These are phyloP conservation scores for Boletus pseudo-olivaceus DNA, from an alignment of 768 basidiomycete genomes.

Conservation along the genomic window DNA sequence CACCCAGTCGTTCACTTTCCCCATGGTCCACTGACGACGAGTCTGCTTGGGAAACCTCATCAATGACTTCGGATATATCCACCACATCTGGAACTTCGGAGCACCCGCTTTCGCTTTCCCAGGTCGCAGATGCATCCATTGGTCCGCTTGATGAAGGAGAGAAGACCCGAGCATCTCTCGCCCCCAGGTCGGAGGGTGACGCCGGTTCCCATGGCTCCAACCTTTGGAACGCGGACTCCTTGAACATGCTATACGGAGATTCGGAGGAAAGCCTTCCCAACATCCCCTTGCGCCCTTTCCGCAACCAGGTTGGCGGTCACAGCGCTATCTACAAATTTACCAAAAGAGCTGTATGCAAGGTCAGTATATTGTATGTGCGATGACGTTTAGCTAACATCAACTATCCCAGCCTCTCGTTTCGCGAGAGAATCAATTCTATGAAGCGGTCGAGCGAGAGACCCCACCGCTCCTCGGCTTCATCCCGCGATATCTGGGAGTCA, in stretches of 20 bases:
- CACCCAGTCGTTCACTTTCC: conserved; percentile 36
- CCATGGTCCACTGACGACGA: conserved; percentile 79
- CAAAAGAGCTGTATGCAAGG: conserved; percentile 97
- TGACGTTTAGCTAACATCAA: conserved; percentile 11
- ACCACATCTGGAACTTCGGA: conserved; percentile 47
- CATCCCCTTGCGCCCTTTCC: conserved; percentile 91
- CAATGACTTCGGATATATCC: conserved; percentile 57
- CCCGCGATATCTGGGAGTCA: conserved; percentile 97
- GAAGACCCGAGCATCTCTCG: conserved; percentile 3
- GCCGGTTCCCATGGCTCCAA: neutral
- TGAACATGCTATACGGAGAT: conserved; percentile 41
- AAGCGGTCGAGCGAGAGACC: conserved; percentile 90
- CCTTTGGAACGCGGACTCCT: conserved; percentile 32
- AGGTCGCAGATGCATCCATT: conserved; percentile 18
- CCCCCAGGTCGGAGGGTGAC: conserved; percentile 19
- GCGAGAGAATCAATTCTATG: conserved; percentile 96
- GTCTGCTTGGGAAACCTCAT: conserved; percentile 72
- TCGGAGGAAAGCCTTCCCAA: conserved; percentile 69
- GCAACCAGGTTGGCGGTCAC: conserved; percentile 98
- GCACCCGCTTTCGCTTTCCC: conserved; percentile 29
- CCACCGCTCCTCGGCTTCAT: conserved; percentile 92
- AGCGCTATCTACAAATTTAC: conserved; percentile 98
- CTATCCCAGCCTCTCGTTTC: conserved; percentile 82
- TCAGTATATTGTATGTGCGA: conserved; percentile 36
- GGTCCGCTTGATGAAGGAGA: conserved; percentile 17